Base-by-base conservation (phyloP, 176 grass and related monocot genomes). In the Tuctoria greenei region DNA sequence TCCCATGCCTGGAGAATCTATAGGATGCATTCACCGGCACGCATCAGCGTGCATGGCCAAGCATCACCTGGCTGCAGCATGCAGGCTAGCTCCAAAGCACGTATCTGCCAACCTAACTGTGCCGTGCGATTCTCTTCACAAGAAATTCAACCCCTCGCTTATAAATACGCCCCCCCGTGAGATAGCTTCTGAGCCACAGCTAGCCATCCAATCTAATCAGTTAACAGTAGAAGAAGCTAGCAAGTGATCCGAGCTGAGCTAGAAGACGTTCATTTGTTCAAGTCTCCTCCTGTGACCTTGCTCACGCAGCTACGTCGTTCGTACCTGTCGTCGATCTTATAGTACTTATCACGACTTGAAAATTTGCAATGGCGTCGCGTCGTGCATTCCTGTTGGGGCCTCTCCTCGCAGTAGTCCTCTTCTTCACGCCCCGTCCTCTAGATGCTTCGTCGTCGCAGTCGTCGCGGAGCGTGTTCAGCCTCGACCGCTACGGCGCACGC, bases 401-500 rank as follows among this genome's bases (percentile, higher is more conserved):
- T 21, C 51, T 54, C 51, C 20, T 54, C 20, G 51, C 20, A 10
- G 20, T 54, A 10, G 20, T 54, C 2, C 18, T 54, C 51, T 21
- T 54, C 51, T 21, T 49, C 46, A 17, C 21, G 51, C 10, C 1
- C 16, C 1, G 17, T 4, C 7, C 20, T 21, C 51, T 54, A 8
- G 51, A 21, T 0, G 51, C 49, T 12, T 50, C 73, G 55, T 41
- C 59, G 59, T 55, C 75, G 37, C 31, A 3, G 31, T 31, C 31
- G 31, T 67, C 82, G 57, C 86, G 79, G 78, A 43, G 10, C 14
- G 60, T 81, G 31, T 89, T 89, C 83, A 80, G 63, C 81, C 38
- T 96, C 20, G 62, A 91, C 61, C 56, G 23, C 72, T 86, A 81
- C 57, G 92, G 88, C 49, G 86, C 81, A 16, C 75, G 14, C 60